phyloP scores from a whole-genome alignment of 2,329 filamentous ascomycete genomes.

The Talaromyces sp. region DNA sequence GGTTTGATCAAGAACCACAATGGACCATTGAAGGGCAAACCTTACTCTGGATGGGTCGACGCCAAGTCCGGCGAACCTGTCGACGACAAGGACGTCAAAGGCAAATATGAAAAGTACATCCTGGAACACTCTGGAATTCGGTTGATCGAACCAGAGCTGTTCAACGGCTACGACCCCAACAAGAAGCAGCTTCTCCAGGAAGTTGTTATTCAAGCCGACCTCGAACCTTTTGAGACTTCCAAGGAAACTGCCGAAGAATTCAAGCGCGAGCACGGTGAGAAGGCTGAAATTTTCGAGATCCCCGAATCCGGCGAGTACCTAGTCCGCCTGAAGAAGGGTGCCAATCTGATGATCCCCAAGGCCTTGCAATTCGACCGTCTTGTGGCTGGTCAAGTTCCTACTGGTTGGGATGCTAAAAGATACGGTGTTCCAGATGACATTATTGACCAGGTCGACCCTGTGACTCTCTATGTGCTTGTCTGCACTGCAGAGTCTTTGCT shows the following conservation, averaged over 20 bases:
- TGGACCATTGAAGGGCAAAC: constrained; percentile 89
- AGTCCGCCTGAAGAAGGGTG: constrained; percentile 92
- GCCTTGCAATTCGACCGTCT: constrained; percentile 95
- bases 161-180: constrained; percentile 94
- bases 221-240: constrained; percentile 94
- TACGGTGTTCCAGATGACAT: constrained; percentile 98
- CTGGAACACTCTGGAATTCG: constrained; percentile 96
- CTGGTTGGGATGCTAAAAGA: constrained; percentile 92
- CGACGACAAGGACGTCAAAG: constrained; percentile 96
- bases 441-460: constrained; percentile 93
- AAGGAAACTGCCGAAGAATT: constrained; percentile 98
- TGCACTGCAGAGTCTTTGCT: constrained; percentile 89
- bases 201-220: constrained; percentile 93
- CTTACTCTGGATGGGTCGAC: constrained; percentile 95
- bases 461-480: constrained; percentile 91
- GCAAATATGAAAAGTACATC: constrained; percentile 95
- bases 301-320: constrained; percentile 90
- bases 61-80: constrained; percentile 91
- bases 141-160: constrained; percentile 94
- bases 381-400: constrained; percentile 93
- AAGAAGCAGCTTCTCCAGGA: constrained; percentile 98
- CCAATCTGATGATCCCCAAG: constrained; percentile 92
- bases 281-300: constrained; percentile 96
- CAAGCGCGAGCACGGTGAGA: constrained; percentile 93
- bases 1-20: constrained; percentile 99